Conservation (phyloP, 495 filamentous ascomycete species). For the Neurospora africana region DNA sequence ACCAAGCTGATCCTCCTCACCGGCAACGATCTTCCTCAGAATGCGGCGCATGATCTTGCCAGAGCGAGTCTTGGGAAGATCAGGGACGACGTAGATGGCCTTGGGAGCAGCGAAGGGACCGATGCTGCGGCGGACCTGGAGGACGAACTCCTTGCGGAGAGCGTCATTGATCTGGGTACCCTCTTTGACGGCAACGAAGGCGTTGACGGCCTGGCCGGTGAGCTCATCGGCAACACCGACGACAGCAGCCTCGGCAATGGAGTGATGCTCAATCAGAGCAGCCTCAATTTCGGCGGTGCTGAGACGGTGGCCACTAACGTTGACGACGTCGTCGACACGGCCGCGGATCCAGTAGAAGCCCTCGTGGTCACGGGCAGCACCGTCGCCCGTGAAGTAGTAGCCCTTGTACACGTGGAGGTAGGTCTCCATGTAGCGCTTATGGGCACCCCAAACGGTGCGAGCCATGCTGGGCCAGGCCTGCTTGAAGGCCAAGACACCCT, state of each 20-base stretch:
- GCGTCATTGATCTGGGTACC: slow-evolving; percentile 68
- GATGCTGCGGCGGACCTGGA: slow-evolving; percentile 94
- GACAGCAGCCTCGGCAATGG: slow-evolving; percentile 89
- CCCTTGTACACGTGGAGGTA: slow-evolving; percentile 98
- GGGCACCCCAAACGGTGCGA: slow-evolving; percentile 93
- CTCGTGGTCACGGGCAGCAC: slow-evolving; percentile 93
- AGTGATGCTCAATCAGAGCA: slow-evolving; percentile 80
- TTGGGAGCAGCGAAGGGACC: slow-evolving; percentile 96
- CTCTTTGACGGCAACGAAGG: slow-evolving; percentile 90
- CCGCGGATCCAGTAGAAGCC: slow-evolving; percentile 99
- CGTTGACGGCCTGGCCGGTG: slow-evolving; percentile 93
- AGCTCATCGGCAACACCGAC: slow-evolving; percentile 90
- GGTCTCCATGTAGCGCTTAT: slow-evolving; percentile 98
- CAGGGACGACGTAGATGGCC: slow-evolving; percentile 77
- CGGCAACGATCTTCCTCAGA: slow-evolving; percentile 89
- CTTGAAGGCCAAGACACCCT: slow-evolving; percentile 96
- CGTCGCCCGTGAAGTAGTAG: slow-evolving; percentile 98
- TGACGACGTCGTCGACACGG: slow-evolving; percentile 96
- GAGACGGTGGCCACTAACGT: slow-evolving; percentile 89
- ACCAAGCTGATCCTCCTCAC: slow-evolving; percentile 93
- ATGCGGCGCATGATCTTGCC: slow-evolving; percentile 99
- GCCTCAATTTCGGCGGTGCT: slow-evolving; percentile 98
- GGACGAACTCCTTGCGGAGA: slow-evolving; percentile 80
- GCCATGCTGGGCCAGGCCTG: slow-evolving; percentile 99
- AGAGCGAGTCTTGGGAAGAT: slow-evolving; percentile 90